These are phyloP conservation scores for Sporothrix pallida DNA, from an alignment of 2,329 filamentous ascomycete species.

Conservation along the genomic window DNA sequence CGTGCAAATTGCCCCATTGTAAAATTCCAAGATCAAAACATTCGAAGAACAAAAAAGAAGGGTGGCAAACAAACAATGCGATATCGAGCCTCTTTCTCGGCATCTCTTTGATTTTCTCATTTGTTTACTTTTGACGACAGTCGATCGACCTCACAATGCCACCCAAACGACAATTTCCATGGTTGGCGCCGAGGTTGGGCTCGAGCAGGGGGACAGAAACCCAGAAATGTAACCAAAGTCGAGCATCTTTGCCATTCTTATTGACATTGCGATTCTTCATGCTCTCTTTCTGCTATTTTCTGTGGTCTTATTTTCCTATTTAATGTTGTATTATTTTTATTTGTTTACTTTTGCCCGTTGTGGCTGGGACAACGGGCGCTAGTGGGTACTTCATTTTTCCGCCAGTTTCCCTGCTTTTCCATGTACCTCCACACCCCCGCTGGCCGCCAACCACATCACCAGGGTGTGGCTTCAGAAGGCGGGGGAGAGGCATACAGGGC, in stretches of 20 bases:
- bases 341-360: slow-evolving; percentile 31
- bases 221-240: slow-evolving; percentile 10
- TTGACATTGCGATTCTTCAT: not conserved
- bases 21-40: not conserved
- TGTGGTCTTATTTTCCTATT: not conserved
- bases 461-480: slow-evolving; percentile 28
- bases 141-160: slow-evolving; percentile 12
- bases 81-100: not conserved
- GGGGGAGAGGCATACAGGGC: not conserved
- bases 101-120: not conserved
- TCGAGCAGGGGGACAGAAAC: not conserved
- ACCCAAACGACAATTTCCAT: not conserved
- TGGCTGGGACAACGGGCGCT: slow-evolving; percentile 31
- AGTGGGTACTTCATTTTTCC: slow-evolving; percentile 12
- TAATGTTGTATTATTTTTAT: not conserved
- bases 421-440: not conserved
- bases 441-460: slow-evolving; percentile 29
- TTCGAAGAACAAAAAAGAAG: not conserved
- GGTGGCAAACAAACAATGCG: not conserved
- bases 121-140: not conserved
- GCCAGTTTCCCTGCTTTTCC: not conserved
- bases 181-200: not conserved
- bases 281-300: no score
- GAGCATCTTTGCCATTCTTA: not conserved
- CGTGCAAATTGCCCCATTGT: not conserved